These are phyloP conservation scores for Yamagishiella unicocca DNA, from an alignment of 139 green algal species.

Conservation along the genomic window DNA sequence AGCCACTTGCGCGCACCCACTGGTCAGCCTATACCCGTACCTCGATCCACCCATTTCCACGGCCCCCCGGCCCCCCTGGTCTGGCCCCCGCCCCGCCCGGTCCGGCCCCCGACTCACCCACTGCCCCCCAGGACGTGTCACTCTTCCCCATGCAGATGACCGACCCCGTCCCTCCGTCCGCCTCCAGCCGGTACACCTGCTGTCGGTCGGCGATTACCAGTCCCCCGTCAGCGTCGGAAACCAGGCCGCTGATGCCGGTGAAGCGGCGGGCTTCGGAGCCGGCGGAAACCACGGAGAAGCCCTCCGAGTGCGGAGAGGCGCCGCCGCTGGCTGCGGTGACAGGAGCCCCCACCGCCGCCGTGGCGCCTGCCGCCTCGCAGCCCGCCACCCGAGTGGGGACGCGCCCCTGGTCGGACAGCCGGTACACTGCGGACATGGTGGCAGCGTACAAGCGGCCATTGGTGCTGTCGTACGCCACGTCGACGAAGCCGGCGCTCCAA, in stretches of 20 bases:
- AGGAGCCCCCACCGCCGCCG: background rate
- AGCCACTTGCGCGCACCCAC: background rate
- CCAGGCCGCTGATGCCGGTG: constrained; percentile 9
- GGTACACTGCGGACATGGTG: constrained; percentile 21
- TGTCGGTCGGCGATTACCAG: constrained; percentile 20
- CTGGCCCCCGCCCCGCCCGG: too few relatives aligned
- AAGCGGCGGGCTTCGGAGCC: background rate
- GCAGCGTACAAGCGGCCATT: constrained; percentile 27
- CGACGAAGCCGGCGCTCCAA: constrained; percentile 26
- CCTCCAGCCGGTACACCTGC: constrained; percentile 18
- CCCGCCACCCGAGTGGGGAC: background rate
- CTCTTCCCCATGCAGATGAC: constrained; percentile 23
- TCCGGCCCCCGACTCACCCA: constrained; percentile 8
- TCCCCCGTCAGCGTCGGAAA: background rate
- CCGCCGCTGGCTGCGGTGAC: background rate
- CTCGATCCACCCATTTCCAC: too few relatives aligned
- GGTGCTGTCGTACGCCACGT: constrained; percentile 19
- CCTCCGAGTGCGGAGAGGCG: background rate
- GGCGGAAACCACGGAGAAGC: background rate
- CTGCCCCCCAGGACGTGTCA: constrained; percentile 18
- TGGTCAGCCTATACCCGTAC: too few relatives aligned
- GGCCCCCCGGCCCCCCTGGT: too few relatives aligned
- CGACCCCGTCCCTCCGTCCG: background rate
- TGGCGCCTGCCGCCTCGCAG: background rate
- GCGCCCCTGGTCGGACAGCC: background rate